Percentiles rank a stretch among this genome's conserved stretches.
phyloP scores from a whole-genome alignment of 352 stramenopile genomes.

The Hyphochytrium catenoides region DNA sequence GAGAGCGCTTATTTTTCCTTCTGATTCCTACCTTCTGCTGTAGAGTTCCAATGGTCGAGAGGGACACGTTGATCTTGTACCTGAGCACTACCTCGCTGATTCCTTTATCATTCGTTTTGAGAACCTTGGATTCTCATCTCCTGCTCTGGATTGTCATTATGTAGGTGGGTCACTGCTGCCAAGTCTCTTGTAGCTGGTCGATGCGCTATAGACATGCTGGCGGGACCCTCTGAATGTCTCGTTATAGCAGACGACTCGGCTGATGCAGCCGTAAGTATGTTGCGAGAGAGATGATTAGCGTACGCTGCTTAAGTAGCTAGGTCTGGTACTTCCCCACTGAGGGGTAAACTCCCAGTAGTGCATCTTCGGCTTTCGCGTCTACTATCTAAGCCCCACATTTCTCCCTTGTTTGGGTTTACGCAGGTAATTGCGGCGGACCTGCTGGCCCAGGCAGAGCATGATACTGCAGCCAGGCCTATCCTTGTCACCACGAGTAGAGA shows the following conservation, averaged over 20 bases:
- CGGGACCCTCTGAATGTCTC: conserved; percentile 89
- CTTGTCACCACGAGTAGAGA: conserved; percentile 66
- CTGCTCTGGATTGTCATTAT: too few species aligned
- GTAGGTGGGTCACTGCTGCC: conserved; percentile 87
- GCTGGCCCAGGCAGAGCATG: conserved; percentile 78
- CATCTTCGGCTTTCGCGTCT: conserved; percentile 55
- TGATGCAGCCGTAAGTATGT: conserved; percentile 37
- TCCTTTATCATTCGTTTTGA: neutral
- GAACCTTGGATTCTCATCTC: too few species aligned
- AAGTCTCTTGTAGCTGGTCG: conserved; percentile 90
- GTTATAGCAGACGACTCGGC: conserved; percentile 84
- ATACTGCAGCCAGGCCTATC: conserved; percentile 88
- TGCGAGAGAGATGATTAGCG: too few species aligned
- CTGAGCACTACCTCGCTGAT: neutral
- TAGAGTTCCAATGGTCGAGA: too few species aligned
- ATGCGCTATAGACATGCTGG: conserved; percentile 98
- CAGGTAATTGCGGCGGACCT: conserved; percentile 43
- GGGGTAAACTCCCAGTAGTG: too few species aligned
- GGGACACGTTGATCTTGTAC: too few species aligned
- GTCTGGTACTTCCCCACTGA: too few species aligned
- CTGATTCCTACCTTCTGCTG: too few species aligned
- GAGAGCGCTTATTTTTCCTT: too few species aligned
- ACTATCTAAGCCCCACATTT: neutral
- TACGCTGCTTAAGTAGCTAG: too few species aligned
- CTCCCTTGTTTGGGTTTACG: conserved; percentile 7